These are phyloP conservation scores for Lentinus tigrinus DNA, from an alignment of 768 basidiomycete genomes.

Conservation along the genomic window DNA sequence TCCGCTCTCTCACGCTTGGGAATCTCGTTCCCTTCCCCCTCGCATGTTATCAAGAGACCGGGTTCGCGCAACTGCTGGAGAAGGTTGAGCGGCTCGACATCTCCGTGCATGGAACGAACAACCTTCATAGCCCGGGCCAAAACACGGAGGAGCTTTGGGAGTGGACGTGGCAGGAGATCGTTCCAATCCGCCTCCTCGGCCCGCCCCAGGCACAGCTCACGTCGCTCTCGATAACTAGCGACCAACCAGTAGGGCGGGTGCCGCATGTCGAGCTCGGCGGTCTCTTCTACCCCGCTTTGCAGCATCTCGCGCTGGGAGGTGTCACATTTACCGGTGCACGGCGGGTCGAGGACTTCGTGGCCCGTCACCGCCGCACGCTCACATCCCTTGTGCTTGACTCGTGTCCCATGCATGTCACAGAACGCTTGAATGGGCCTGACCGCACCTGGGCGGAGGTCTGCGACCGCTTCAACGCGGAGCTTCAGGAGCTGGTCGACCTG, in stretches of 20 bases:
- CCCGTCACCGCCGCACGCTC: conserved; percentile 13
- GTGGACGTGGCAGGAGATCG: conserved; percentile 16
- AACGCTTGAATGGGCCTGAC: neutral
- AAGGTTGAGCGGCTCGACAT: conserved; percentile 2
- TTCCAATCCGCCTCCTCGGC: conserved; percentile 16
- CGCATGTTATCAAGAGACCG: neutral
- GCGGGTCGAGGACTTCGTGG: conserved; percentile 19
- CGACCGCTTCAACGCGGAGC: conserved; percentile 14
- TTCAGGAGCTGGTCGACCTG: conserved; percentile 10
- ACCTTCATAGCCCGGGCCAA: conserved; percentile 4
- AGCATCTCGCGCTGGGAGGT: conserved; percentile 11
- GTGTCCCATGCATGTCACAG: conserved; percentile 16
- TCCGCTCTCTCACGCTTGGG: conserved; percentile 7
- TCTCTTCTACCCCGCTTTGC: conserved; percentile 17
- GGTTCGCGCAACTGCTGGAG: conserved; percentile 7
- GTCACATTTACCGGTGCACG: conserved; percentile 12
- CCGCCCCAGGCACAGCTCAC: conserved; percentile 15
- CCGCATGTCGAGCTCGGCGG: conserved; percentile 17
- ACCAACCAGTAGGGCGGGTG: conserved; percentile 19
- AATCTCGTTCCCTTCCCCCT: conserved; percentile 18
- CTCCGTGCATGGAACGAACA: conserved; percentile 5
- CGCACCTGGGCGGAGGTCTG: conserved; percentile 15
- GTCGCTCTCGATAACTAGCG: conserved; percentile 18
- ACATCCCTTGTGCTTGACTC: conserved; percentile 16
- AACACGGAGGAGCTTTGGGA: conserved; percentile 11